Conservation (phyloP, 805 yeast species). For the Metschnikowia noctiluminum region DNA sequence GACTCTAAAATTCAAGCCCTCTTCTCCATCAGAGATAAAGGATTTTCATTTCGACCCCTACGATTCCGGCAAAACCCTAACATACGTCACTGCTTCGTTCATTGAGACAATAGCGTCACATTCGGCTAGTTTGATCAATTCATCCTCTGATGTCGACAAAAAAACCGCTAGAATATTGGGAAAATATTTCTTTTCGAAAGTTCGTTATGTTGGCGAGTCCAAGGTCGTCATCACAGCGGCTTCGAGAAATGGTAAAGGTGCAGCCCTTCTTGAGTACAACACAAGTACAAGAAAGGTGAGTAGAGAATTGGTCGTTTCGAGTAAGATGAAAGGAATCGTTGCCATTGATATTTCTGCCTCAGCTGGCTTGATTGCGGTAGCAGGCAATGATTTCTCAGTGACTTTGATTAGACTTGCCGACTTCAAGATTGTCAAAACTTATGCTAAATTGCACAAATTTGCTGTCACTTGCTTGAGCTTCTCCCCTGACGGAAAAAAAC, state of each 20-base stretch:
- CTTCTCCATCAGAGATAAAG: slow-evolving; percentile 47
- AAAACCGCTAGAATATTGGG: slow-evolving; percentile 20
- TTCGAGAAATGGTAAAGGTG: slow-evolving; percentile 32
- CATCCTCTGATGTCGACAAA: slow-evolving; percentile 21
- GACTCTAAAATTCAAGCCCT: slow-evolving; percentile 51
- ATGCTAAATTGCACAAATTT: slow-evolving; percentile 66
- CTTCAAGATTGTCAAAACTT: slow-evolving; percentile 48
- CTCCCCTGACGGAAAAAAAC: slow-evolving; percentile 60
- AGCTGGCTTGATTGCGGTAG: slow-evolving; percentile 48
- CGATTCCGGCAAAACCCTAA: slow-evolving; percentile 57
- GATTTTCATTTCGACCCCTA: slow-evolving; percentile 64
- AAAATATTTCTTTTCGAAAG: slow-evolving; percentile 37
- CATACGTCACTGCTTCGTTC: slow-evolving; percentile 54
- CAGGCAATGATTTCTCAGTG: slow-evolving; percentile 67
- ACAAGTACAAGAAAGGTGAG: slow-evolving; percentile 39
- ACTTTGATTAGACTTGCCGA: slow-evolving; percentile 50
- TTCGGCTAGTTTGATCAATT: slow-evolving; percentile 38
- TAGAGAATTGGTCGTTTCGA: slow-evolving; percentile 41
- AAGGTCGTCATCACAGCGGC: slow-evolving; percentile 35
- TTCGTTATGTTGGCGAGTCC: slow-evolving; percentile 37
- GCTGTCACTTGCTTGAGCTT: slow-evolving; percentile 74
- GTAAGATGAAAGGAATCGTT: slow-evolving; percentile 52
- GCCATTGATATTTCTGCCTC: slow-evolving; percentile 45
- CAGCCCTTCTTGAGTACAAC: slow-evolving; percentile 43
- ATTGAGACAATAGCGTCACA: slow-evolving; percentile 51